A percentile compares a stretch with the other conserved stretches of the same genome.
Evolutionary conservation across 257 asterid species (phyloP).

Genomic region (Solanum lycopersicoides): DNA sequence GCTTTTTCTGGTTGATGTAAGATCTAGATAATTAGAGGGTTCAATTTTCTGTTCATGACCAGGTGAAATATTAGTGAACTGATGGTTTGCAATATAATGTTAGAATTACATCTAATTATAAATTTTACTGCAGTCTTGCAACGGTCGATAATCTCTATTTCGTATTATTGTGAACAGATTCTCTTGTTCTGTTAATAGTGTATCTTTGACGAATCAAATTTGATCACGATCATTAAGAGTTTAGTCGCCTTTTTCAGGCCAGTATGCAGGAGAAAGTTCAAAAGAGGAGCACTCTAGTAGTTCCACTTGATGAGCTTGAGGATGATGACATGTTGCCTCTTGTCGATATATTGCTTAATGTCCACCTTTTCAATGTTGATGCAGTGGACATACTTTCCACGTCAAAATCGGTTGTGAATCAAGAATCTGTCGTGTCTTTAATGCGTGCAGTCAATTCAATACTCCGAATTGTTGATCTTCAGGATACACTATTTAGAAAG

Average conservation of each 20-base stretch:
- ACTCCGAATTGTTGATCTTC: constrained; percentile 15
- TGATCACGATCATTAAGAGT: background rate
- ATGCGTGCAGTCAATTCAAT: constrained; percentile 10
- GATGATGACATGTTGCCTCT: constrained; percentile 17
- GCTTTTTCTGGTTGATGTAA: background rate
- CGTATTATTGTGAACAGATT: background rate
- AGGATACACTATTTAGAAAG: constrained; percentile 4
- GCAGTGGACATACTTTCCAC: constrained; percentile 4
- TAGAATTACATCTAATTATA: background rate
- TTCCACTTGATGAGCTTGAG: constrained; percentile 8
- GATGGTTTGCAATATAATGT: background rate
- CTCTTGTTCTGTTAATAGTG: background rate
- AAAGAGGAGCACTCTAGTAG: constrained; percentile 6
- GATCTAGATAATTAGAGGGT: background rate
- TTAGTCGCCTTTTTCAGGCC: constrained; percentile 2
- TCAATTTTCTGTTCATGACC: background rate
- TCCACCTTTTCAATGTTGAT: background rate
- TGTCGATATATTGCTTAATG: constrained; percentile 5
- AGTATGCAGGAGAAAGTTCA: background rate
- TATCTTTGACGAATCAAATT: too few species aligned
- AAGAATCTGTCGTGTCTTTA: constrained; percentile 10
- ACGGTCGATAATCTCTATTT: background rate
- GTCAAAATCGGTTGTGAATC: background rate
- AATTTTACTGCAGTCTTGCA: background rate
- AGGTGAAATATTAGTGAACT: background rate